Evolutionary conservation across 371 early-diverging fungal genomes (phyloP).

Genomic region (Mucor plumbeus): DNA sequence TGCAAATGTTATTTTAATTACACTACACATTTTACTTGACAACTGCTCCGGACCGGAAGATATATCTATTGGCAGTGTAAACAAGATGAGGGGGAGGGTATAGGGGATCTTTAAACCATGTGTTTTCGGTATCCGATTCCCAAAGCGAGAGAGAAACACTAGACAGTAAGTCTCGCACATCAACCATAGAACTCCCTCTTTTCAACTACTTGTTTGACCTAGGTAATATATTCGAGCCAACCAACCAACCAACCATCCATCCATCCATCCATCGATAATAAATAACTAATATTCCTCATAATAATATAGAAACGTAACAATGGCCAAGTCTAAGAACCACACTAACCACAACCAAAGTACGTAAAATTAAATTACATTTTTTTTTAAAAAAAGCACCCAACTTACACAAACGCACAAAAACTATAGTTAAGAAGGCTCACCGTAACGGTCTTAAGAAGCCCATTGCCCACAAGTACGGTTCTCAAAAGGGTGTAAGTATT

Average conservation of each 20-base stretch:
- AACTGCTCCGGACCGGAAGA: no score
- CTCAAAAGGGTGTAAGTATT: constrained; percentile 87
- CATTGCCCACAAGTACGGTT: constrained; percentile 83
- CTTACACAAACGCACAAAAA: neutral
- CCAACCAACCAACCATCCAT: constrained; percentile 22
- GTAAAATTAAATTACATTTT: neutral
- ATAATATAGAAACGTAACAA: constrained; percentile 21
- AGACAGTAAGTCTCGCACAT: constrained; percentile 12
- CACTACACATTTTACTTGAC: no score
- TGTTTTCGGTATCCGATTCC: constrained; percentile 7
- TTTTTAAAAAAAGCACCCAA: neutral
- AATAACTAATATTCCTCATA: neutral
- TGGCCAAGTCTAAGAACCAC: constrained; percentile 99
- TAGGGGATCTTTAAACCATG: neutral
- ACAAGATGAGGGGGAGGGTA: neutral
- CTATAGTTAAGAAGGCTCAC: constrained; percentile 95
- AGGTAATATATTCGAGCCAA: constrained; percentile 18
- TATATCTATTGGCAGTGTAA: no score
- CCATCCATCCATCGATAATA: constrained; percentile 5
- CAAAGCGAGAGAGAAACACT: constrained; percentile 6
- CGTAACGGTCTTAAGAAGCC: constrained; percentile 98
- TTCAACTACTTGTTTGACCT: constrained; percentile 33
- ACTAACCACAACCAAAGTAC: constrained; percentile 93
- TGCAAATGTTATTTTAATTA: no score
- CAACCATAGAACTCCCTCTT: constrained; percentile 21